Conservation (phyloP, 306 rosid genomes). For the Dalbergia cochinchinensis region DNA sequence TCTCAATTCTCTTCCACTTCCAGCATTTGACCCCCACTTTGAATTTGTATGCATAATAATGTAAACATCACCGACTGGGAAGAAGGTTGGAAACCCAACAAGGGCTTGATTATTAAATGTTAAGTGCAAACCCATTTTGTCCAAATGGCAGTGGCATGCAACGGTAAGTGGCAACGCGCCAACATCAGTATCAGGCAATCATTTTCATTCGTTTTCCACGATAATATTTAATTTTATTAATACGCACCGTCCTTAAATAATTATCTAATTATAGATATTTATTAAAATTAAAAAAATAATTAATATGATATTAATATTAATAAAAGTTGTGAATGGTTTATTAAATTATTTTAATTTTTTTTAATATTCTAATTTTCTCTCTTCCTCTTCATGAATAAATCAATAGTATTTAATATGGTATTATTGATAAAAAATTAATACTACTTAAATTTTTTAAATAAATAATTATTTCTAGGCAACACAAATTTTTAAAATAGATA, state of each 20-base stretch:
- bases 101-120: background rate
- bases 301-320: too few species aligned
- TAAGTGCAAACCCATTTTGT: conserved; percentile 46
- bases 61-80: conserved; percentile 40
- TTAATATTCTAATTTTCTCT: too few species aligned
- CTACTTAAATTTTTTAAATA: too few species aligned
- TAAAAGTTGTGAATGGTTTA: too few species aligned
- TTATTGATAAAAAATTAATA: too few species aligned
- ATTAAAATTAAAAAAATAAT: too few species aligned
- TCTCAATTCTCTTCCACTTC: background rate
- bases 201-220: background rate
- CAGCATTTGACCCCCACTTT: background rate
- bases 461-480: too few species aligned
- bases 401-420: too few species aligned
- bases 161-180: conserved; percentile 10
- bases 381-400: too few species aligned
- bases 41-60: background rate
- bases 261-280: background rate
- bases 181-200: background rate
- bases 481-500: too few species aligned
- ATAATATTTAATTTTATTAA: too few species aligned
- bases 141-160: conserved; percentile 35
- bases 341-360: too few species aligned
- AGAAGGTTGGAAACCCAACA: conserved; percentile 1
- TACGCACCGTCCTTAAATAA: background rate